These are phyloP conservation scores for Tremella yokohamensis DNA, from an alignment of 768 basidiomycete genomes.

Conservation along the genomic window DNA sequence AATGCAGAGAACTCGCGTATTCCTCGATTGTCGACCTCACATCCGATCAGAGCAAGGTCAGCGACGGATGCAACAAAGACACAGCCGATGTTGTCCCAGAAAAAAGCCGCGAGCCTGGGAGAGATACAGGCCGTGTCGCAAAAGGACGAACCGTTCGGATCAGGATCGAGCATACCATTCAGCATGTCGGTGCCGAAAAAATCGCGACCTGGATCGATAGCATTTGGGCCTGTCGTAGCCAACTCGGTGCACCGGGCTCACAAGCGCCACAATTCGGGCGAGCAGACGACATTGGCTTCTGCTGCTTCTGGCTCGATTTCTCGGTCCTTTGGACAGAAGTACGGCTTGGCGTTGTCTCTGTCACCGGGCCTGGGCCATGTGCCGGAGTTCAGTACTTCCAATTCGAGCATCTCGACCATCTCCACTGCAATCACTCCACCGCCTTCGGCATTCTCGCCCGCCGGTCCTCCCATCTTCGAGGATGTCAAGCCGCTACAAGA, in stretches of 20 bases:
- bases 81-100: conserved; percentile 14
- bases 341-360: conserved; percentile 39
- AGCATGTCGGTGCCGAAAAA: conserved; percentile 17
- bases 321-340: conserved; percentile 45
- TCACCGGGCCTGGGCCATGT: conserved; percentile 25
- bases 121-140: conserved; percentile 38
- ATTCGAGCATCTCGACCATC: conserved; percentile 40
- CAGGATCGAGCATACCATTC: conserved; percentile 6
- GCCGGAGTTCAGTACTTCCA: conserved; percentile 39
- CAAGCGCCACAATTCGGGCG: conserved; percentile 35
- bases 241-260: conserved; percentile 15
- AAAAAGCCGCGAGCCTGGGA: conserved; percentile 13
- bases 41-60: conserved; percentile 33
- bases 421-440: conserved; percentile 38
- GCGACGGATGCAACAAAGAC: conserved; percentile 30
- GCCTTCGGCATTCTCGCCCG: conserved; percentile 37
- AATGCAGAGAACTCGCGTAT: conserved; percentile 20
- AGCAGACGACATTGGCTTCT: conserved; percentile 13
- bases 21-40: conserved; percentile 32
- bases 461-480: conserved; percentile 47
- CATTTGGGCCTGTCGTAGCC: conserved; percentile 6
- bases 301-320: conserved; percentile 31
- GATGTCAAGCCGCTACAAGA: conserved; percentile 48
- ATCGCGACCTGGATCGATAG: conserved; percentile 20
- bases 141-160: conserved; percentile 39